Base-by-base conservation (phyloP, 2,329 filamentous ascomycete genomes). In the Thielaviopsis populi region DNA sequence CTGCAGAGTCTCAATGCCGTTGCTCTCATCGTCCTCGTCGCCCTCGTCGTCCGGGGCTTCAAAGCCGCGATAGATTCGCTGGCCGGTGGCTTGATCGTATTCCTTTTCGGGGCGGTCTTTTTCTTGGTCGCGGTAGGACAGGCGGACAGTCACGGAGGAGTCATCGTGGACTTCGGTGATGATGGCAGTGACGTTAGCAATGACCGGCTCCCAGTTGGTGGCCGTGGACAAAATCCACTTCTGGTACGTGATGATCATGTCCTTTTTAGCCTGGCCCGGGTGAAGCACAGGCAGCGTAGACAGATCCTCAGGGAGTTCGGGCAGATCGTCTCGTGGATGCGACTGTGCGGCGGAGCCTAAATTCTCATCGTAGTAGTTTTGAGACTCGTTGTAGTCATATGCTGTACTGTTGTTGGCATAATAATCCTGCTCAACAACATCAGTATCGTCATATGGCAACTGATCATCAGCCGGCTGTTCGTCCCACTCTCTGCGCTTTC, bases 231-330 rank as follows among this genome's bases (percentile, higher is more conserved):
- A 76, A 65, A 80, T 73, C 69, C 83, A 77, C 68, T 85, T 78
- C 69, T 85, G 85, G 81, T 86, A 91, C 0, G 83, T 83, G 66
- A 91, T 80, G 17, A 87, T 76, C 75, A 86, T 85, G 10, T 84
- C 86, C 0, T 75, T 69, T 64, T 77, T 75, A 3, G 80, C 78
- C 33, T 82, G 76, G 0, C 74, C 75, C 0, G 75, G 71, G 0
- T 72, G 69, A 1, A 91, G 73, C 2, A 69, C 64, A 1, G 82
- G 76, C 2, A 91, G 77, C 0, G 74, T 73, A 3, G 75, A 75
- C 1, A 83, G 62, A 68, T 89, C 82, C 2, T 75, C 73, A 0
- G 86, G 85, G 0, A 89, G 72, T 4, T 77, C 72, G 2, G 85
- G 84, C 0, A 91, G 73, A 70, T 92, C 87, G 27, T 84, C 46